A percentile compares a stretch with the other conserved stretches of the same genome.
Evolutionary conservation across 2,329 filamentous ascomycete species (phyloP).

Genomic region (Hymenoscyphus scutula): DNA sequence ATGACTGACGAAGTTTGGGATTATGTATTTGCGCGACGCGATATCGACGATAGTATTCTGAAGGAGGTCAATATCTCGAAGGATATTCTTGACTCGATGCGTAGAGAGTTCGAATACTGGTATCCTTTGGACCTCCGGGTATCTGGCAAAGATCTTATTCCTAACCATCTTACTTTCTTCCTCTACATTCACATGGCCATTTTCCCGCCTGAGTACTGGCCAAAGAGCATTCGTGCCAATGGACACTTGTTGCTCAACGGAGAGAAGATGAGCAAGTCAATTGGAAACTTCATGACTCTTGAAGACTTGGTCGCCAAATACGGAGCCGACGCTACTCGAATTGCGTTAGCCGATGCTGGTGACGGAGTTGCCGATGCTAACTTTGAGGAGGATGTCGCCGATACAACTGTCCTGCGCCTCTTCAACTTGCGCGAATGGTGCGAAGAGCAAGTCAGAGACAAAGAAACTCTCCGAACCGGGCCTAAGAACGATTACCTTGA

Average conservation of each 20-base stretch:
- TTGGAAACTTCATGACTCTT: conserved; percentile 94
- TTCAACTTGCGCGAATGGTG: conserved; percentile 86
- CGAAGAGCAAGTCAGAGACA: conserved; percentile 75
- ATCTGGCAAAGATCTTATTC: conserved; percentile 89
- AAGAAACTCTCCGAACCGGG: conserved; percentile 71
- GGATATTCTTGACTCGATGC: conserved; percentile 73
- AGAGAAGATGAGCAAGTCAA: conserved; percentile 98
- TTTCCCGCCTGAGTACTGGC: conserved; percentile 87
- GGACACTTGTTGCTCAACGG: conserved; percentile 93
- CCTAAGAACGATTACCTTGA: conserved; percentile 78
- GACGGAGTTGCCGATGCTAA: conserved; percentile 95
- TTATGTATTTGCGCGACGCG: conserved; percentile 81
- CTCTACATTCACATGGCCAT: conserved; percentile 91
- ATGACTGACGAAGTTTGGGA: conserved; percentile 97
- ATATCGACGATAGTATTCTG: too few relatives aligned
- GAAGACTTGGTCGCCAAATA: conserved; percentile 86
- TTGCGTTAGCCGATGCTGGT: conserved; percentile 90
- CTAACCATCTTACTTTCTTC: conserved; percentile 94
- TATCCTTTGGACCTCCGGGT: conserved; percentile 88
- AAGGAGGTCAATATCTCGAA: too few relatives aligned
- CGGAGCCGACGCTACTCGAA: conserved; percentile 86
- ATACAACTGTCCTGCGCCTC: conserved; percentile 84
- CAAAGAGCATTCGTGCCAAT: conserved; percentile 79
- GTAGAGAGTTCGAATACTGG: conserved; percentile 93
- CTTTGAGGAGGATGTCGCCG: conserved; percentile 93